Conservation (phyloP, 352 stramenopile genomes). For the Pythium scleroteichum region DNA sequence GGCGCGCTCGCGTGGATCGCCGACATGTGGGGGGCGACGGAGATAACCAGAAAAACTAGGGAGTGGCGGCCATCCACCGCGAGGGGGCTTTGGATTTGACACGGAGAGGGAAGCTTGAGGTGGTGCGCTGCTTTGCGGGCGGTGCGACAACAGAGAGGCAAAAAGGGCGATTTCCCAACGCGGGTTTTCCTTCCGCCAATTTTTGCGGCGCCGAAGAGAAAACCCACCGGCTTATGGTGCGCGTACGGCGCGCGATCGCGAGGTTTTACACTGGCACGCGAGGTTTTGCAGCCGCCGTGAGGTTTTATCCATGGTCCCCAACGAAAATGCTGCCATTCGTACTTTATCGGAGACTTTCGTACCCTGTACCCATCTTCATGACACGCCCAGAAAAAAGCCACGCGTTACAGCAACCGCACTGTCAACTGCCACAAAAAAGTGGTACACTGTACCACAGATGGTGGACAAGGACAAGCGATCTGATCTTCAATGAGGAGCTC, state of each 20-base stretch:
- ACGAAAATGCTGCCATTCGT: conserved; percentile 16
- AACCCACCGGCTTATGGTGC: conserved; percentile 5
- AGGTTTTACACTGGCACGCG: conserved; percentile 12
- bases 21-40: conserved; percentile 13
- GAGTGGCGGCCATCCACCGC: conserved; percentile 8
- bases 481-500: too few relatives aligned
- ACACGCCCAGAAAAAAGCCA: conserved; percentile 21
- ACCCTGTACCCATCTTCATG: conserved; percentile 29
- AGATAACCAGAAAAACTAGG: not conserved
- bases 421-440: not conserved
- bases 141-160: conserved; percentile 26
- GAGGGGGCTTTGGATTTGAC: conserved; percentile 10
- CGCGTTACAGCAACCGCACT: not conserved
- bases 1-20: conserved; percentile 18
- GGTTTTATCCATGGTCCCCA: conserved; percentile 28
- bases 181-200: conserved; percentile 9
- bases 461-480: too few relatives aligned
- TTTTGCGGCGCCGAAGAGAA: conserved; percentile 10
- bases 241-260: not conserved
- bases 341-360: conserved; percentile 25
- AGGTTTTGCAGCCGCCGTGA: not conserved
- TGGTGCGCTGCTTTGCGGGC: conserved; percentile 13
- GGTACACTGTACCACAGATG: conserved; percentile 30
- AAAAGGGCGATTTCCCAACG: conserved; percentile 5
- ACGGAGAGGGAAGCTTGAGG: conserved; percentile 6